Evolutionary conservation across 164 flowering plant species (phyloP), one percentile per base, ranked within the genome.

Genomic region (Liriodendron chinense): DNA sequence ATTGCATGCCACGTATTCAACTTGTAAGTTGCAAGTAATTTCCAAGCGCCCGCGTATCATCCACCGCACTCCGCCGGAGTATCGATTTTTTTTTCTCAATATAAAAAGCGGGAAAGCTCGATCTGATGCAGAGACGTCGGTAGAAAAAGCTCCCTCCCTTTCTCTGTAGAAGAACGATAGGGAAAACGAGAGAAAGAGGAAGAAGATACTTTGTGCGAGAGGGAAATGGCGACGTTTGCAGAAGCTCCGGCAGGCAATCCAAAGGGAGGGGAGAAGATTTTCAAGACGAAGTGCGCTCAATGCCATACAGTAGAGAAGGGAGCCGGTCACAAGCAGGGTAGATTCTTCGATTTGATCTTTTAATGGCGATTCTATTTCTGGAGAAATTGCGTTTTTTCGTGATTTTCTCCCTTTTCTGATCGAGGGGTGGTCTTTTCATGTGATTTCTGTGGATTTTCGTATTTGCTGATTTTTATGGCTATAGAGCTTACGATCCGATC

Each of bases 271-370:
- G 95, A 89, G 79, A 92, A 91, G 86, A 92, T 91, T 86, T 92
- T 92, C 88, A 91, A 78, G 82, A 92, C 90, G 6, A 92, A 92
- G 89, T 93, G 97, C 78, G 90, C 90, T 73, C 90, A 87, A 74
- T 87, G 90, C 56, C 90, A 87, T 77, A 87, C 90, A 24, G 89
- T 82, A 69, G 90, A 87, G 0, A 86, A 87, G 65, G 89, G 90
- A 56, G 85, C 89, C 8, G 89, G 90, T 25, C 90, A 87, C 84
- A 87, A 86, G 67, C 90, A 86, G 83, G 90, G 90, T 87, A 20
- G 16, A 59, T 65, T 69, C 43, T 34, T 24, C 25, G 9, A 47
- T 48, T 10, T 47, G 25, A 34, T n/a, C 2, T 47, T 3, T 20
- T 57, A 1, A 57, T 57, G 10, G 10, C n/a, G n/a, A 57, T 20